phyloP scores from a whole-genome alignment of 345 rosid species.

The Eucalyptus pauciflora region DNA sequence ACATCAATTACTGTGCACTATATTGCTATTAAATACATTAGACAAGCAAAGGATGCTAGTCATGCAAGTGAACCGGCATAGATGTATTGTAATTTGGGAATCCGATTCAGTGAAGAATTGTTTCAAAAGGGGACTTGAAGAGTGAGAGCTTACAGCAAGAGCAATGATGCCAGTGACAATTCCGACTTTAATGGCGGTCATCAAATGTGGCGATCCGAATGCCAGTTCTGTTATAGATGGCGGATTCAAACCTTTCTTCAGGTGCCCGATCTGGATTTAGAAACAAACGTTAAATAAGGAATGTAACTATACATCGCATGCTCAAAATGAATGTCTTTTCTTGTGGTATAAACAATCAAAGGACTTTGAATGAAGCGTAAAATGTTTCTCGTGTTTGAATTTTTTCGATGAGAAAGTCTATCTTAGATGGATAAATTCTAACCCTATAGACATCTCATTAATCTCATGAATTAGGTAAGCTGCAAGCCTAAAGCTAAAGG shows the following conservation, averaged over 20 bases:
- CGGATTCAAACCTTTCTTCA: conserved; percentile 89
- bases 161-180: conserved; percentile 78
- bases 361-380: neutral
- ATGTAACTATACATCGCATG: neutral
- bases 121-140: neutral
- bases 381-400: neutral
- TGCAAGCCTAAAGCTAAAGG: neutral
- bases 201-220: conserved; percentile 55
- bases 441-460: neutral
- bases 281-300: neutral
- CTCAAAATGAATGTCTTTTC: neutral
- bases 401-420: neutral
- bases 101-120: neutral
- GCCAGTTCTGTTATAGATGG: conserved; percentile 48
- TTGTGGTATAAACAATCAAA: neutral
- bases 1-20: neutral
- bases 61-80: neutral
- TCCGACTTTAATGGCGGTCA: conserved; percentile 62
- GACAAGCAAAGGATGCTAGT: neutral
- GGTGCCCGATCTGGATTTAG: conserved; percentile 54
- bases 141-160: conserved; percentile 51
- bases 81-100: neutral
- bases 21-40: neutral
- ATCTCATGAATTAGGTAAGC: neutral
- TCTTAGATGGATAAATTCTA: neutral